Base-by-base conservation (phyloP, 139 green algal species). In the Chlamydomonas schloesseri region DNA sequence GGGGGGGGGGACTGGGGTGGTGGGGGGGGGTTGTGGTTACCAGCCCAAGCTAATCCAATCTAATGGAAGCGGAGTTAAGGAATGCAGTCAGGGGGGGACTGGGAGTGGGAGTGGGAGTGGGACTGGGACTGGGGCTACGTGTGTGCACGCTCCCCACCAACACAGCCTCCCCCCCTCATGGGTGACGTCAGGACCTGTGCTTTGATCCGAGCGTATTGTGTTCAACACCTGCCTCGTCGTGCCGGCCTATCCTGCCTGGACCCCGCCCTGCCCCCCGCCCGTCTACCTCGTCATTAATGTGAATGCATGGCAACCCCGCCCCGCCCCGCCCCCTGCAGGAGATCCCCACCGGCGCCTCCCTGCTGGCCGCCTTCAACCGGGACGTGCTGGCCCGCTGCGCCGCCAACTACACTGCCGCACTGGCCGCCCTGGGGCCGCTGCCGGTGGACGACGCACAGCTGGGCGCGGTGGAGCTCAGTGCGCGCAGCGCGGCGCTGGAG, bases 321-420 rank as follows among this genome's bases (percentile, higher is more conserved):
- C 23, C 37, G 24, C 20, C 23, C 34, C 23, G 31, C 29, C 31
- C 29, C 28, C 10, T 46, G 29, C 75, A 93, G 86, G 89, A 94
- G 73, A 91, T 94, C 46, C 91, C 91, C 10, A 92, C 87, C 29
- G 88, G 75, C 11, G 69, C 84, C 18, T 88, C 85, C 15, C 71
- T 94, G 50, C 73, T 94, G 28, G 91, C 92, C 26, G 87, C 84
- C 53, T 94, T 94, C 81, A 94, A 94, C 71, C 42, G 83, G 21
- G 88, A 94, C 62, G 46, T 92, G 60, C 76, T 83, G 60, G 29
- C 76, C 26, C 76, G 76, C 60, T 83, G 76, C 60, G 76, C 62
- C 36, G 76, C 76, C 76, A 83, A 83, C 58, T 83, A 83, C 58
- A 73, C 76, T 17, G 58, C 76, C 23, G 60, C 60, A 28, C 34